Conservation (phyloP, 371 early-diverging fungal genomes). For the Mucor racemosus region DNA sequence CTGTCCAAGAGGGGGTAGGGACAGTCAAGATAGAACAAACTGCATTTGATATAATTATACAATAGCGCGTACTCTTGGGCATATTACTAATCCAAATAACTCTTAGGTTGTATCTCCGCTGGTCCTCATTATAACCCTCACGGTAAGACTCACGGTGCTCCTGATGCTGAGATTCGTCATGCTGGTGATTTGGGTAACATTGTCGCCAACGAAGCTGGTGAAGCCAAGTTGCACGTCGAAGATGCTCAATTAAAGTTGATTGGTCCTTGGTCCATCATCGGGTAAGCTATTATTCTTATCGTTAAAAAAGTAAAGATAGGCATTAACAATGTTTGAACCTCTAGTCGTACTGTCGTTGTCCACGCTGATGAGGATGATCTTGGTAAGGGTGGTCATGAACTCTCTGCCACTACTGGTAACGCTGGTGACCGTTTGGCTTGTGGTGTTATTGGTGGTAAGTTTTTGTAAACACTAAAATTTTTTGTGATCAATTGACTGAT, state of each 20-base stretch:
- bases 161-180: conserved; percentile 74
- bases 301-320: too few relatives aligned
- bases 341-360: conserved; percentile 83
- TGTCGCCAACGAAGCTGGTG: conserved; percentile 61
- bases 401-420: conserved; percentile 76
- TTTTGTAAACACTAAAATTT: background rate
- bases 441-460: conserved; percentile 86
- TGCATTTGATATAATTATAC: background rate
- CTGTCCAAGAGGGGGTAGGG: background rate
- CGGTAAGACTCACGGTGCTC: conserved; percentile 84
- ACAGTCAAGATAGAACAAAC: too few relatives aligned
- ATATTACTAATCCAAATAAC: conserved; percentile 8
- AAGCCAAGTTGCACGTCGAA: conserved; percentile 58
- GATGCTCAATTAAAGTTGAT: conserved; percentile 78
- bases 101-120: conserved; percentile 74
- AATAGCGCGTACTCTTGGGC: background rate
- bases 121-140: conserved; percentile 89
- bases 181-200: conserved; percentile 92
- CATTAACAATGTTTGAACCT: background rate
- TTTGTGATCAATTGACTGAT: conserved; percentile 13
- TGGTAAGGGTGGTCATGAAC: conserved; percentile 76
- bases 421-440: conserved; percentile 90
- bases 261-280: conserved; percentile 81
- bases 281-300: conserved; percentile 41
- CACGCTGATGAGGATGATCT: conserved; percentile 62